Evolutionary conservation across 108 stramenopile species (phyloP), one percentile per base, ranked within the genome.

Genomic region (Pseudonitzschia delicatissima): DNA sequence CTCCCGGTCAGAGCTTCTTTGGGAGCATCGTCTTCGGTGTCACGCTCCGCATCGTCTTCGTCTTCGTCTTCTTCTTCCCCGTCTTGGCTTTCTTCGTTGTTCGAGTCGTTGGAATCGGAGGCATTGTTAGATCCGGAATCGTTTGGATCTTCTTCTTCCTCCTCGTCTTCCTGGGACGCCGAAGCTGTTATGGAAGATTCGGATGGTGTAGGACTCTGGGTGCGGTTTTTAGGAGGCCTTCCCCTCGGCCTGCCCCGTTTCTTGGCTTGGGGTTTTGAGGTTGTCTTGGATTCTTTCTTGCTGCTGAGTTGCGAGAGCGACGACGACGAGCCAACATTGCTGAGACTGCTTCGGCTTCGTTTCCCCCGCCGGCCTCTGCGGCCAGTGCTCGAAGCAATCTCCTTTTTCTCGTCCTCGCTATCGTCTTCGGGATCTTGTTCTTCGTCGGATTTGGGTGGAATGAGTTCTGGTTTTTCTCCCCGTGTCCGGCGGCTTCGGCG

Each of bases 401-500:
- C 31, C n/a, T 33, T 17, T n/a, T 29, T 53, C 2, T 64, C 40
- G 2, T 64, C 47, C 13, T 47, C 63, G 2, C 4, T 20, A 34
- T 53, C 51, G 21, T 53, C 66, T 25, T 28, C 44, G 40, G 13
- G 8, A 15, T 39, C 27, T 20, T 25, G 60, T 21, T 74, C 66
- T 32, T 66, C 72, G 39, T 74, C 73, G 17, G 66, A 40, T 48
- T 74, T 74, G 2, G 73, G 52, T 23, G 66, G 66, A 29, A 52
- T 66, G 18, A 67, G 27, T 45, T 74, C 66, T 4, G 73, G 66
- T 4, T 57, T 59, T 49, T 74, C 33, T 17, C 59, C 66, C 33
- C 60, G 35, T 35, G 73, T 66, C 26, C 73, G 33, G 39, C 73
- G 66, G 42, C 73, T 74, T 53, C 66, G 55, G 26, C 73, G 47